These are phyloP conservation scores for Daedaleopsis nitida DNA, from an alignment of 768 basidiomycete genomes.

Conservation along the genomic window DNA sequence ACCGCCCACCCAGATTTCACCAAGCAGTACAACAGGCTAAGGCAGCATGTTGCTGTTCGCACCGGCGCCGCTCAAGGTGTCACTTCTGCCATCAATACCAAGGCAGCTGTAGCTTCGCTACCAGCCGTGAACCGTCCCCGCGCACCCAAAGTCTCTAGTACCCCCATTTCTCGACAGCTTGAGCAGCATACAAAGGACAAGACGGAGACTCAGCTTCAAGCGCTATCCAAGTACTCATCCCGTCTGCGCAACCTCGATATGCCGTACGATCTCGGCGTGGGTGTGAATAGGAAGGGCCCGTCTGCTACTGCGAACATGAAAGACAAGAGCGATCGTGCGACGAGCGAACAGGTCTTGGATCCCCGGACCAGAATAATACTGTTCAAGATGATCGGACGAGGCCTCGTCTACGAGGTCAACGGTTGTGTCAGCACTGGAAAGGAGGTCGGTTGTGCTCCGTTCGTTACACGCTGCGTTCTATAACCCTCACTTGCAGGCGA, in stretches of 20 bases:
- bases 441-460: conserved; percentile 60
- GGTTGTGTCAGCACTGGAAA: conserved; percentile 98
- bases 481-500: conserved; percentile 60
- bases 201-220: conserved; percentile 71
- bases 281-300: conserved; percentile 92
- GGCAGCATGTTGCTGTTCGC: conserved; percentile 87
- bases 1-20: conserved; percentile 77
- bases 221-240: conserved; percentile 75
- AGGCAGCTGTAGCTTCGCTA: conserved; percentile 56
- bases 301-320: conserved; percentile 86
- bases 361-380: conserved; percentile 92
- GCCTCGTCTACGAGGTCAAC: conserved; percentile 86
- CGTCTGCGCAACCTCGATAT: conserved; percentile 74
- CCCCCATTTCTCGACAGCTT: conserved; percentile 20
- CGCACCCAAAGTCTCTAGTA: conserved; percentile 29
- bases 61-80: conserved; percentile 67
- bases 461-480: neutral
- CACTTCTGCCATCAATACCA: conserved; percentile 51
- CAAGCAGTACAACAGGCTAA: conserved; percentile 94
- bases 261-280: conserved; percentile 66
- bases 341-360: conserved; percentile 95
- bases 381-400: conserved; percentile 95
- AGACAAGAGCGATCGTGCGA: conserved; percentile 96
- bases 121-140: conserved; percentile 75
- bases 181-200: conserved; percentile 49